Conservation (phyloP, 352 stramenopile genomes). For the Globisporangium splendens region DNA sequence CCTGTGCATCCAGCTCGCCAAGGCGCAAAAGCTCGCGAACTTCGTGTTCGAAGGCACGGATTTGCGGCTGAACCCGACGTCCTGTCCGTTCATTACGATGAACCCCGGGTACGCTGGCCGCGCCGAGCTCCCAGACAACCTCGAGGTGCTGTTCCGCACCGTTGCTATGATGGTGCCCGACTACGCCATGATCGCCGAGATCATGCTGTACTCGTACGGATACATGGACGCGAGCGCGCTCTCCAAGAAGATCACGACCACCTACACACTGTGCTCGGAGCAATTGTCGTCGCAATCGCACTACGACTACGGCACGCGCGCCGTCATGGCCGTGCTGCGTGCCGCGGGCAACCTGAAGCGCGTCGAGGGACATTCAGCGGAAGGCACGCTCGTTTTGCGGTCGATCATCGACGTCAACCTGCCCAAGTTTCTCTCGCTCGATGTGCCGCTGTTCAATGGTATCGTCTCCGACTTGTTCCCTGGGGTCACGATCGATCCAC, state of each 20-base stretch:
- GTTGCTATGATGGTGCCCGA: constrained; percentile 94
- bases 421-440: constrained; percentile 91
- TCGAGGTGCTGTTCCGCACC: constrained; percentile 91
- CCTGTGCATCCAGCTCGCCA: constrained; percentile 88
- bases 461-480: constrained; percentile 94
- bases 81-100: constrained; percentile 93
- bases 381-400: constrained; percentile 88
- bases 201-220: constrained; percentile 93
- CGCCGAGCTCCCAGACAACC: constrained; percentile 89
- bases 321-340: constrained; percentile 92
- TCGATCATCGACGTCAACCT: constrained; percentile 95
- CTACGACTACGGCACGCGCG: constrained; percentile 96
- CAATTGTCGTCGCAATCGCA: constrained; percentile 94
- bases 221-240: constrained; percentile 89
- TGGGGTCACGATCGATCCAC: constrained; percentile 86
- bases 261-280: constrained; percentile 93
- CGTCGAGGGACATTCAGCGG: constrained; percentile 68
- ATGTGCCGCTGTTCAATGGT: constrained; percentile 92
- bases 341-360: constrained; percentile 91
- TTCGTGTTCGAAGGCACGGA: constrained; percentile 92
- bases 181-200: constrained; percentile 93
- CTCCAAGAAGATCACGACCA: constrained; percentile 93
- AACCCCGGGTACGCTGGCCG: constrained; percentile 89
- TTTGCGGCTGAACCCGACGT: constrained; percentile 86
- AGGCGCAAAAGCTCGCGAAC: constrained; percentile 64